Evolutionary conservation across 2,329 filamentous ascomycete genomes (phyloP).

Genomic region (Diplodia seriata): DNA sequence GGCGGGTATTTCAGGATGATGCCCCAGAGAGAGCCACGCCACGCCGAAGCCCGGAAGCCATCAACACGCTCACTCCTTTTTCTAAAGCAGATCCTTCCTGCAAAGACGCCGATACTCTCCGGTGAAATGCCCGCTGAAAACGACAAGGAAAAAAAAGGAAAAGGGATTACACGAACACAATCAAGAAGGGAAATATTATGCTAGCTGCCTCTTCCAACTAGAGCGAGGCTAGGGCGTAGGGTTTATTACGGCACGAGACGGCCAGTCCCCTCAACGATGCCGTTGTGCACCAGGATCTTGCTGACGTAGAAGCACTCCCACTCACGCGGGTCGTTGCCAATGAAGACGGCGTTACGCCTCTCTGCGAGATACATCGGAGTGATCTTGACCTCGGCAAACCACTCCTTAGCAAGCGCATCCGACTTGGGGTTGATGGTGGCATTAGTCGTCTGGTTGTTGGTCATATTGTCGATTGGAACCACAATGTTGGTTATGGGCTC

Average conservation of each 20-base stretch:
- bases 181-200: slow-evolving; percentile 15
- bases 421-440: slow-evolving; percentile 40
- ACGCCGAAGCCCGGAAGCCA: slow-evolving; percentile 10
- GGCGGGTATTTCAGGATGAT: slow-evolving; percentile 20
- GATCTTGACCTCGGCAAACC: slow-evolving; percentile 47
- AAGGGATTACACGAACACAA: slow-evolving; percentile 17
- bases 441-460: slow-evolving; percentile 30
- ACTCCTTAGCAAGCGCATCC: slow-evolving; percentile 45
- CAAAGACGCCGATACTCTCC: slow-evolving; percentile 26
- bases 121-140: slow-evolving; percentile 27
- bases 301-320: slow-evolving; percentile 41
- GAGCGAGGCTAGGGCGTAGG: neutral
- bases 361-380: slow-evolving; percentile 42
- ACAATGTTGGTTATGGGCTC: slow-evolving; percentile 46
- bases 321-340: slow-evolving; percentile 43
- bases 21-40: slow-evolving; percentile 14
- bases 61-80: slow-evolving; percentile 9
- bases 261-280: slow-evolving; percentile 29
- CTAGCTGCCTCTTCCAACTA: neutral
- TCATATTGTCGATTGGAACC: slow-evolving; percentile 35
- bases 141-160: slow-evolving; percentile 7
- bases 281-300: slow-evolving; percentile 31
- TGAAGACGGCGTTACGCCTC: slow-evolving; percentile 41
- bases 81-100: slow-evolving; percentile 22
- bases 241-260: slow-evolving; percentile 17